These are phyloP conservation scores for Trypanosoma vivax DNA, from an alignment of 208 protist genomes.

Conservation along the genomic window DNA sequence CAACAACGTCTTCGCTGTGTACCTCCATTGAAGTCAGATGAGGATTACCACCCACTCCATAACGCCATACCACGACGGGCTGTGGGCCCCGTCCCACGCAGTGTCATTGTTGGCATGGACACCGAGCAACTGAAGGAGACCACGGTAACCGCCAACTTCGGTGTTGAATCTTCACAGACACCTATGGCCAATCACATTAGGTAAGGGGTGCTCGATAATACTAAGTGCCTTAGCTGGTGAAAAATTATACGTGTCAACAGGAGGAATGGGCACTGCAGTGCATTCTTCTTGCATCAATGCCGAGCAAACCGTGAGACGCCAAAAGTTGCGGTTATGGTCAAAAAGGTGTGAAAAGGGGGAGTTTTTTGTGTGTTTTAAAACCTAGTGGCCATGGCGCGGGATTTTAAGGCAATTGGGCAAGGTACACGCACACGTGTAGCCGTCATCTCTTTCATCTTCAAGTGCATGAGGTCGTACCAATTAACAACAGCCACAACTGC, in stretches of 20 bases:
- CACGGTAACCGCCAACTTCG: slow-evolving; percentile 17
- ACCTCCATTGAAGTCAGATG: slow-evolving; percentile 41
- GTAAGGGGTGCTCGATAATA: not conserved
- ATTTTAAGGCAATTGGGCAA: too few relatives aligned
- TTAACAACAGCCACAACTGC: too few relatives aligned
- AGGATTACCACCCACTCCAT: slow-evolving; percentile 22
- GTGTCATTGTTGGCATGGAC: not conserved
- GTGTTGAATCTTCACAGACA: slow-evolving; percentile 1
- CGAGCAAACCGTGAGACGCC: not conserved
- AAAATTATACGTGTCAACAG: not conserved
- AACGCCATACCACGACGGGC: slow-evolving; percentile 57
- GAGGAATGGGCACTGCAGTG: not conserved
- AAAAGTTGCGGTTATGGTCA: slow-evolving; percentile 4
- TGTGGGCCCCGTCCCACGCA: not conserved
- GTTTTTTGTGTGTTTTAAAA: too few relatives aligned
- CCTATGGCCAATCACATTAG: slow-evolving; percentile 25
- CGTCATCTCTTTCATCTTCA: too few relatives aligned
- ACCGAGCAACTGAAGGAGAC: slow-evolving; percentile 16
- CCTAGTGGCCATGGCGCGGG: too few relatives aligned
- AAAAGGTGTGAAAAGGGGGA: too few relatives aligned
- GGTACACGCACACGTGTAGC: too few relatives aligned
- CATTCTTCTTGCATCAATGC: not conserved
- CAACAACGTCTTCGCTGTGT: slow-evolving; percentile 81
- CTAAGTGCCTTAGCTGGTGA: not conserved
- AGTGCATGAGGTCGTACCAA: too few relatives aligned